These are phyloP conservation scores for Anthracocystis panici-leucophaei DNA, from an alignment of 1,284 basidiomycete species.

Conservation along the genomic window DNA sequence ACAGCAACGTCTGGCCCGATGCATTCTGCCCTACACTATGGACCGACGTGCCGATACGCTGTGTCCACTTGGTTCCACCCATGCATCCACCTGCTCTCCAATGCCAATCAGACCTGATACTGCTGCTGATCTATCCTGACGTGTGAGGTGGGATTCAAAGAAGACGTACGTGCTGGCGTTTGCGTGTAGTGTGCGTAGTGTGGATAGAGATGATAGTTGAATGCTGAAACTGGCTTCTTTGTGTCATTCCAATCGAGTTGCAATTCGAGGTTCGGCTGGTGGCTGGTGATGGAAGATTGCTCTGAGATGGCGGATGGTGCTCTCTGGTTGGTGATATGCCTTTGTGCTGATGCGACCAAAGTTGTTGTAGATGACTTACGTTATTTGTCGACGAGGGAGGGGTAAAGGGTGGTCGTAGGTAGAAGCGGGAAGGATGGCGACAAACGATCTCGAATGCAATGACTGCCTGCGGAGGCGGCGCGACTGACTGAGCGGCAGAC, in stretches of 20 bases:
- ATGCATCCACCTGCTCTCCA: no score
- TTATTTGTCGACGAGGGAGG: constrained; percentile 41
- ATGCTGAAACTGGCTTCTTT: background rate
- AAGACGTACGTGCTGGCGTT: constrained; percentile 23
- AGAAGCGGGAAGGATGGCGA: constrained; percentile 46
- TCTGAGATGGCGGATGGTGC: background rate
- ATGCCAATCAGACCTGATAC: no score
- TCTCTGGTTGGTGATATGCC: constrained; percentile 7
- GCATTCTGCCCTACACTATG: no score
- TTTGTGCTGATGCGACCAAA: constrained; percentile 30
- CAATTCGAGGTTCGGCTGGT: background rate
- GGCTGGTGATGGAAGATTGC: background rate
- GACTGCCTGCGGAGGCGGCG: constrained; percentile 19
- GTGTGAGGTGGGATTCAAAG: background rate
- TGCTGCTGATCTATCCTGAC: background rate
- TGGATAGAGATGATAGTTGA: background rate
- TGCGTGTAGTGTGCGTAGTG: no score
- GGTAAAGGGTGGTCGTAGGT: constrained; percentile 43
- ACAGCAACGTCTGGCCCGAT: no score
- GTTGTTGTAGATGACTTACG: constrained; percentile 35
- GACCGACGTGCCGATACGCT: no score
- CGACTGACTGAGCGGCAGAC: background rate
- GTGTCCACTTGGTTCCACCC: no score
- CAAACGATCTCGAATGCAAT: constrained; percentile 36
- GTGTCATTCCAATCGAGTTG: background rate